A percentile compares a stretch with the other conserved stretches of the same genome.
Evolutionary conservation across 345 rosid genomes (phyloP).

Genomic region (Eucalyptus sideroxylon): DNA sequence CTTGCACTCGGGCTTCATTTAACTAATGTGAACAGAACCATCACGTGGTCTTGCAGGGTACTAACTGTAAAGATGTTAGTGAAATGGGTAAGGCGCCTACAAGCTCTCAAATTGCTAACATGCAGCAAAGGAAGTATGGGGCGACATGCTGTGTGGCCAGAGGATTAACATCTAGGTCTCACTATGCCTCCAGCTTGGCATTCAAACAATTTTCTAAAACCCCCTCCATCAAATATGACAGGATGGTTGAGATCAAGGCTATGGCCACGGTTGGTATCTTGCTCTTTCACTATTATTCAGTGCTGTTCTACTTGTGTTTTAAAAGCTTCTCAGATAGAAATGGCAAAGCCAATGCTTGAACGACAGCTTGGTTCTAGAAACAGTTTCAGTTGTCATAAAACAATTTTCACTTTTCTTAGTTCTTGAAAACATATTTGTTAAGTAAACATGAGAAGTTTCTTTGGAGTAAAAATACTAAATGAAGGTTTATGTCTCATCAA

Average conservation of each 20-base stretch:
- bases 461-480: background rate
- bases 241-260: slow-evolving; percentile 37
- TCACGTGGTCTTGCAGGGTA: slow-evolving; percentile 8
- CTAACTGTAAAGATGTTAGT: background rate
- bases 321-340: background rate
- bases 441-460: background rate
- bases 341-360: background rate
- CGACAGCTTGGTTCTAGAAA: background rate
- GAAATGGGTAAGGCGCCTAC: slow-evolving; percentile 6
- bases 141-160: slow-evolving; percentile 10
- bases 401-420: background rate
- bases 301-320: background rate
- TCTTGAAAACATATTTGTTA: background rate
- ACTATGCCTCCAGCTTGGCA: slow-evolving; percentile 29
- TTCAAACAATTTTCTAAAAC: slow-evolving; percentile 17
- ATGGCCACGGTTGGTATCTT: slow-evolving; percentile 31
- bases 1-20: background rate
- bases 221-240: slow-evolving; percentile 13
- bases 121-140: slow-evolving; percentile 7
- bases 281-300: background rate
- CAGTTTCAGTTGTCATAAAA: background rate
- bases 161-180: slow-evolving; percentile 30
- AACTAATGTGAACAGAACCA: background rate
- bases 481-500: background rate
- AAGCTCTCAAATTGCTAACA: background rate